Percentiles rank a stretch among this genome's conserved stretches.
These are phyloP conservation scores for Pichia norvegensis DNA, from an alignment of 1,139 yeast species.

Conservation along the genomic window DNA sequence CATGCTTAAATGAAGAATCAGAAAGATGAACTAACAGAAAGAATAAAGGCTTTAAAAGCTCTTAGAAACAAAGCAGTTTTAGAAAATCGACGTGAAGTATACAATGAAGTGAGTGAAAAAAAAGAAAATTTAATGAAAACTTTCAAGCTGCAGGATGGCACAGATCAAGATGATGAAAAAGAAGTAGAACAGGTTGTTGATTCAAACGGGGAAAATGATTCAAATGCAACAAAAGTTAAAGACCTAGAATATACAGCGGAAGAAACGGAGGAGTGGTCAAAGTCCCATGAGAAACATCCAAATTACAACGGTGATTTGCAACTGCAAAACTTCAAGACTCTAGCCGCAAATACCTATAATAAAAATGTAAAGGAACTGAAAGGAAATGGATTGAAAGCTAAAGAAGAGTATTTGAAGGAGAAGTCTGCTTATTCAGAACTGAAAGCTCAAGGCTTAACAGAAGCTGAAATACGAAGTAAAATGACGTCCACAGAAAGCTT, in stretches of 20 bases:
- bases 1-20: background rate
- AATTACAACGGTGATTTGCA: slow-evolving; percentile 20
- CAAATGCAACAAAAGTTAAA: slow-evolving; percentile 37
- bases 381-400: slow-evolving; percentile 21
- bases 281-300: slow-evolving; percentile 28
- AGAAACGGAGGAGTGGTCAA: slow-evolving; percentile 63
- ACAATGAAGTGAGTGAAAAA: slow-evolving; percentile 12
- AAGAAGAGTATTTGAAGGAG: slow-evolving; percentile 36
- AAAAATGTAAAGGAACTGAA: slow-evolving; percentile 36
- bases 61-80: slow-evolving; percentile 5
- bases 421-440: slow-evolving; percentile 24
- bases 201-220: slow-evolving; percentile 33
- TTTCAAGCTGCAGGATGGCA: slow-evolving; percentile 17
- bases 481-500: slow-evolving; percentile 12
- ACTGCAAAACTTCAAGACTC: slow-evolving; percentile 38
- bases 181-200: slow-evolving; percentile 26
- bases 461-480: slow-evolving; percentile 26
- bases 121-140: background rate
- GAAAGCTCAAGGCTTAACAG: slow-evolving; percentile 18
- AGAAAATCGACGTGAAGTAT: slow-evolving; percentile 13
- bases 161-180: slow-evolving; percentile 30
- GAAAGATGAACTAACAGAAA: background rate
- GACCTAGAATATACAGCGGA: slow-evolving; percentile 54
- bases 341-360: slow-evolving; percentile 50
- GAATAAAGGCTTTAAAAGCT: slow-evolving; percentile 6